phyloP scores from a whole-genome alignment of 306 rosid species.

The Begonia masoniana region DNA sequence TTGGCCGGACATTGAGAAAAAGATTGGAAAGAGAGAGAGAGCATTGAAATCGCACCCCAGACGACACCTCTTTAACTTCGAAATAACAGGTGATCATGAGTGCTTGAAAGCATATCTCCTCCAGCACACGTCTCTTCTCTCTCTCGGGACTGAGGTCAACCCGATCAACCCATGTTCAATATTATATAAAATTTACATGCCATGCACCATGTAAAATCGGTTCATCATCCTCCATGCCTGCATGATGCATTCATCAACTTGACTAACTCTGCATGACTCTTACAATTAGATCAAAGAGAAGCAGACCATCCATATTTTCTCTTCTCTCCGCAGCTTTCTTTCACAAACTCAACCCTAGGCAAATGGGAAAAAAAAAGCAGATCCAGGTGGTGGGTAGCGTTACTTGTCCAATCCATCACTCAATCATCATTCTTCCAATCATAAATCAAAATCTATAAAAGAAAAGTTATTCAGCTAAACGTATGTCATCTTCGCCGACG shows the following conservation, averaged over 20 bases:
- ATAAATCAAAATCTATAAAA: constrained; percentile 27
- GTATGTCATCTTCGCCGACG: constrained; percentile 76
- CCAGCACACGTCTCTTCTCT: constrained; percentile 99
- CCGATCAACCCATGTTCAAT: too few relatives aligned
- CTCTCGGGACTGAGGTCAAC: too few relatives aligned
- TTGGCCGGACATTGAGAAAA: constrained; percentile 47
- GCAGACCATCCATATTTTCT: neutral
- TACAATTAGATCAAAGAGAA: constrained; percentile 1
- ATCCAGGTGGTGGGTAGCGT: constrained; percentile 63
- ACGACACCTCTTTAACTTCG: constrained; percentile 48
- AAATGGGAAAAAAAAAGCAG: constrained; percentile 35
- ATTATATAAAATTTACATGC: too few relatives aligned
- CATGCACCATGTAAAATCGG: too few relatives aligned
- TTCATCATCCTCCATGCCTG: too few relatives aligned
- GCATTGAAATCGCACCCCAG: constrained; percentile 33
- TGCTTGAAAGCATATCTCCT: constrained; percentile 82
- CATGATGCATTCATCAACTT: too few relatives aligned
- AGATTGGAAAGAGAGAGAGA: neutral
- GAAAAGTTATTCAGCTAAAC: constrained; percentile 18
- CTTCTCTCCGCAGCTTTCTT: constrained; percentile 25
- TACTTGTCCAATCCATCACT: constrained; percentile 74
- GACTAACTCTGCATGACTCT: too few relatives aligned
- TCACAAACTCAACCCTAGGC: constrained; percentile 49
- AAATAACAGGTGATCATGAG: constrained; percentile 50
- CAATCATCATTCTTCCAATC: constrained; percentile 80